Conservation (phyloP, 352 stramenopile genomes). For the Blastocystis sp. region DNA sequence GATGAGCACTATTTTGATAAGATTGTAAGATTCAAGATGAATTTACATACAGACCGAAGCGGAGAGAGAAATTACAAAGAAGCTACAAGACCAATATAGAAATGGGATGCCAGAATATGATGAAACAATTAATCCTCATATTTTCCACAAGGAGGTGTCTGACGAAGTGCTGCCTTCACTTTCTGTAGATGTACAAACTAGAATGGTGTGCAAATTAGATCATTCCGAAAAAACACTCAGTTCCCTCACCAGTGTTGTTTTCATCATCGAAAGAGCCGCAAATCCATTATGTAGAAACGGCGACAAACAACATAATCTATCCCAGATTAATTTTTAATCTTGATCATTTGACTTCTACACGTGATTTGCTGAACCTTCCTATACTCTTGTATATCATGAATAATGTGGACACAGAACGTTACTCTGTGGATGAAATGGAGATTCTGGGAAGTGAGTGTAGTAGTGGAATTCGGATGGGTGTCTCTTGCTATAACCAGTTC, state of each 20-base stretch:
- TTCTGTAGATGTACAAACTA: background rate
- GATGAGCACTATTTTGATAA: constrained; percentile 35
- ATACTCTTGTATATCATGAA: constrained; percentile 13
- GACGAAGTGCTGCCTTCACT: constrained; percentile 25
- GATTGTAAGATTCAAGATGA: background rate
- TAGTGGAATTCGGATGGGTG: constrained; percentile 9
- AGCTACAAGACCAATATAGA: background rate
- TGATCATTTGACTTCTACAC: background rate
- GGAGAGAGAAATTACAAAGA: background rate
- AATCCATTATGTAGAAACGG: constrained; percentile 5
- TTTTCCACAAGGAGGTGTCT: background rate
- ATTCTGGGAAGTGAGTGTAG: background rate
- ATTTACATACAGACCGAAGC: background rate
- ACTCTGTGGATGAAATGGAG: constrained; percentile 1
- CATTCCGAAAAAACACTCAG: background rate
- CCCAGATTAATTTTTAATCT: constrained; percentile 17
- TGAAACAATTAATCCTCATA: background rate
- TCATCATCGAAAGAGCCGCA: background rate
- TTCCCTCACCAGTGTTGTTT: background rate
- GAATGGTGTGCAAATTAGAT: background rate
- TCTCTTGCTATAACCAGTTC: background rate
- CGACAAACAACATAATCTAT: constrained; percentile 14
- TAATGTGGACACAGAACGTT: background rate
- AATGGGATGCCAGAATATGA: background rate
- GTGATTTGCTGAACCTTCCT: constrained; percentile 29